phyloP scores from a whole-genome alignment of 208 protist species.

The Leishmania lainsoni region DNA sequence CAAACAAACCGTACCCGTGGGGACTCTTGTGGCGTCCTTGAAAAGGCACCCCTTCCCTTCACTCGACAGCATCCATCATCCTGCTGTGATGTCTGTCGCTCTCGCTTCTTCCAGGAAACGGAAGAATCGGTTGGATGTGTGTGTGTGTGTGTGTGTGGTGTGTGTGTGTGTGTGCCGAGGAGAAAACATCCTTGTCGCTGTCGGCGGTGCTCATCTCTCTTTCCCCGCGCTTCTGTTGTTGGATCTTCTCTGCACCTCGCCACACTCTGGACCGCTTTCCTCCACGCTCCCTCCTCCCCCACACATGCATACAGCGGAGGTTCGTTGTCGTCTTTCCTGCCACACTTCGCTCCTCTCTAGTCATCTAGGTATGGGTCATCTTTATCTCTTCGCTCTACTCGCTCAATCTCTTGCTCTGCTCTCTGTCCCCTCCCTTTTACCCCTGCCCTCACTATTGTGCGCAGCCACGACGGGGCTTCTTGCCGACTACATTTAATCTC shows the following conservation, averaged over 20 bases:
- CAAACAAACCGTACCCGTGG: not conserved
- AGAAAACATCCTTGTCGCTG: not conserved
- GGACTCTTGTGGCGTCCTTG: not conserved
- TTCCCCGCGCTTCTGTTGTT: not conserved
- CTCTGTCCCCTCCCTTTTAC: not conserved
- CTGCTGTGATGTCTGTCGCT: not conserved
- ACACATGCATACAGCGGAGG: not conserved
- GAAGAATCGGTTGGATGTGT: not conserved
- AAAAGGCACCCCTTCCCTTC: not conserved
- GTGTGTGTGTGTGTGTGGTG: not conserved
- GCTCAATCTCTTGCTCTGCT: not conserved
- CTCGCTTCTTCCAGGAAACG: not conserved
- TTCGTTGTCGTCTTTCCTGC: not conserved
- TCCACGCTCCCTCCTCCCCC: not conserved
- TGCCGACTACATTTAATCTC: not conserved
- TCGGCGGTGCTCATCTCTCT: not conserved
- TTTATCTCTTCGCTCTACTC: not conserved
- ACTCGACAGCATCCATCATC: not conserved
- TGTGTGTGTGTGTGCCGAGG: not conserved
- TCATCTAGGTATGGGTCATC: not conserved
- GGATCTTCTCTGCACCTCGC: not conserved
- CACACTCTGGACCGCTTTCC: not conserved
- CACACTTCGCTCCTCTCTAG: not conserved
- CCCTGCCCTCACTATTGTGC: not conserved
- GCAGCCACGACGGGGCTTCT: not conserved